These are phyloP conservation scores for Clavispora santaluciae DNA, from an alignment of 805 yeast genomes.

Conservation along the genomic window DNA sequence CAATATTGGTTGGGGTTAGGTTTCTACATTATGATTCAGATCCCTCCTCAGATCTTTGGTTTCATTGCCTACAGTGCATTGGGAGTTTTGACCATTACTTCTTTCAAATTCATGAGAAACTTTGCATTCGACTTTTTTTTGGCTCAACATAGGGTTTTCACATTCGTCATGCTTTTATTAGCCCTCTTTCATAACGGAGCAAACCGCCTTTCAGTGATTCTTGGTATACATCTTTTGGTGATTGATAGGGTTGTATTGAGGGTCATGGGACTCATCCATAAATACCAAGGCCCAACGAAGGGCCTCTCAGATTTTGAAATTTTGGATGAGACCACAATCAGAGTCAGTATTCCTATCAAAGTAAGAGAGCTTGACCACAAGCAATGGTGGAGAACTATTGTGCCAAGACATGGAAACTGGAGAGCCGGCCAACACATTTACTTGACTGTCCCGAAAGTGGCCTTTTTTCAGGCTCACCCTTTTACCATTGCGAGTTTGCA, in stretches of 20 bases:
- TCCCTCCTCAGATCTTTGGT: conserved; percentile 50
- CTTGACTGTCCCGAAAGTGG: conserved; percentile 36
- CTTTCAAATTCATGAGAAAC: conserved; percentile 30
- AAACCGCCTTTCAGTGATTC: conserved; percentile 28
- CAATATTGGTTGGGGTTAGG: conserved; percentile 39
- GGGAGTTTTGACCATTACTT: conserved; percentile 32
- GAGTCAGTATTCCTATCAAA: conserved; percentile 34
- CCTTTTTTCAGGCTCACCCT: conserved; percentile 41
- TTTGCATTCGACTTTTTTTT: conserved; percentile 41
- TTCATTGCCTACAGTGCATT: conserved; percentile 39
- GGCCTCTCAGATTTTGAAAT: conserved; percentile 34
- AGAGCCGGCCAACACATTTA: conserved; percentile 45
- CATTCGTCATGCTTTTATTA: conserved; percentile 39
- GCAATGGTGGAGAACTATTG: conserved; percentile 23
- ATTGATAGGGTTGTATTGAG: conserved; percentile 33
- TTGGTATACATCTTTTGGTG: conserved; percentile 41
- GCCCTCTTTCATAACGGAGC: conserved; percentile 38
- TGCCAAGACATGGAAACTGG: conserved; percentile 41
- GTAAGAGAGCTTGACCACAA: conserved; percentile 12
- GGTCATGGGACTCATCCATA: conserved; percentile 28
- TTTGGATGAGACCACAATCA: conserved; percentile 38
- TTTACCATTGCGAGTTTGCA: conserved; percentile 42
- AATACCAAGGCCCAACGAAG: conserved; percentile 31
- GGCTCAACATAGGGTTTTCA: conserved; percentile 38
- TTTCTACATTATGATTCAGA: conserved; percentile 34